Evolutionary conservation across 2,329 filamentous ascomycete genomes (phyloP), one percentile per base, ranked within the genome.

Genomic region (Microascus cirrosus): DNA sequence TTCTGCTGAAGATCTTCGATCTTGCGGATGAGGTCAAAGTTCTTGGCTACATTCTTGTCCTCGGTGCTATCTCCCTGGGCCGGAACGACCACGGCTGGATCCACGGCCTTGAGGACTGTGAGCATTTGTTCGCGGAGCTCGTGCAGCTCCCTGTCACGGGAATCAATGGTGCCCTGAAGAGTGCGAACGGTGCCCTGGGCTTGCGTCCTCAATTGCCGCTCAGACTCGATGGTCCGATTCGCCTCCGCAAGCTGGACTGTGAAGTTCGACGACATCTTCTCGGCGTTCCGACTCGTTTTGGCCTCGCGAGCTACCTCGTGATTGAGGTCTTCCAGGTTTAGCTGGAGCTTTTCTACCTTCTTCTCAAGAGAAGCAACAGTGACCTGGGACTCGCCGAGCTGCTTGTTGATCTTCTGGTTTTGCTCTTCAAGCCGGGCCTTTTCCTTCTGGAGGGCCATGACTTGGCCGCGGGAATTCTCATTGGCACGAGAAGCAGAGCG

Each of bases 281-380:
- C 93, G 3, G 92, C 93, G 68, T 89, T 94, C 60, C 93, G 85
- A 66, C 86, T 94, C 22, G 85, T 84, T 74, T 96, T 95, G 67
- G 92, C 90, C 71, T 96, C 93, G 34, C 91, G 82, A 55, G 89
- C 88, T 57, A 96, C 81, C 70, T 97, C 91, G 65, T 97, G 93
- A 64, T 90, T 95, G 39, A 96, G 77, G 69, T 99, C 93, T 69
- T 99, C 93, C 10, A 97, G 73, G 65, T 82, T 91, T 50, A 97
- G 80, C 56, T 91, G 83, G 32, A 97, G 78, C 71, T 96, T 96
- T 72, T 97, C 93, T 56, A 94, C 88, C 70, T 94, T 90, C 76
- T 97, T 97, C 69, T 96, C 91, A 8, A 96, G 74, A 1, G 89
- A 88, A 0, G 88, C 88, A 62, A 95, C 84, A 5, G 84, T 84